These are phyloP conservation scores for Passalora sequoiae DNA, from an alignment of 2,329 filamentous ascomycete genomes.

Conservation along the genomic window DNA sequence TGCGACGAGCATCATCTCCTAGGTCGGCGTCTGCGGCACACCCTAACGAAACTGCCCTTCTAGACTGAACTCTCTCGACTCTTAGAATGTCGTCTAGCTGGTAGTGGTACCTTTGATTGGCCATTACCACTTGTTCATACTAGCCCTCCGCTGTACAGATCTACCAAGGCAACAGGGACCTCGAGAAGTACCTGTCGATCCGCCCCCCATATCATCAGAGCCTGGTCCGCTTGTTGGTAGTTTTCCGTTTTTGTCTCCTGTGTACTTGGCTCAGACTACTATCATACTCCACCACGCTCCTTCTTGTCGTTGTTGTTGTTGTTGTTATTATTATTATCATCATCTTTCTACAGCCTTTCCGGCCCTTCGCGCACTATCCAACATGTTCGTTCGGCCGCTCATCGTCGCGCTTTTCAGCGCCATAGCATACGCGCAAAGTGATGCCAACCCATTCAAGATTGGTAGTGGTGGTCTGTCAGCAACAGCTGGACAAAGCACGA, in stretches of 20 bases:
- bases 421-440: constrained; percentile 34
- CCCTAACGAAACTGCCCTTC: not conserved
- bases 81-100: not conserved
- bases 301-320: no score
- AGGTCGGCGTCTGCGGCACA: not conserved
- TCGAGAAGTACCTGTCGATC: constrained; percentile 1
- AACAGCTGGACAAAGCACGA: constrained; percentile 43
- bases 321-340: not conserved
- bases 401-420: constrained; percentile 44
- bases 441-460: constrained; percentile 39
- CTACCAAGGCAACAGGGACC: no score
- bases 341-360: constrained; percentile 4
- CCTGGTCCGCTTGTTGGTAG: constrained; percentile 4
- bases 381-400: constrained; percentile 44
- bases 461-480: constrained; percentile 41
- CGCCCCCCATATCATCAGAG: not conserved
- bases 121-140: no score
- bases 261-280: no score
- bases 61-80: not conserved
- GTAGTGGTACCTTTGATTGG: no score
- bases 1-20: not conserved
- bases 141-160: constrained; percentile 1
- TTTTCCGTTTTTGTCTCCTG: no score
- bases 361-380: constrained; percentile 4
- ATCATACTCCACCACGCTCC: no score